These are phyloP conservation scores for Annulohypoxylon moriforme DNA, from an alignment of 495 filamentous ascomycete species.

Conservation along the genomic window DNA sequence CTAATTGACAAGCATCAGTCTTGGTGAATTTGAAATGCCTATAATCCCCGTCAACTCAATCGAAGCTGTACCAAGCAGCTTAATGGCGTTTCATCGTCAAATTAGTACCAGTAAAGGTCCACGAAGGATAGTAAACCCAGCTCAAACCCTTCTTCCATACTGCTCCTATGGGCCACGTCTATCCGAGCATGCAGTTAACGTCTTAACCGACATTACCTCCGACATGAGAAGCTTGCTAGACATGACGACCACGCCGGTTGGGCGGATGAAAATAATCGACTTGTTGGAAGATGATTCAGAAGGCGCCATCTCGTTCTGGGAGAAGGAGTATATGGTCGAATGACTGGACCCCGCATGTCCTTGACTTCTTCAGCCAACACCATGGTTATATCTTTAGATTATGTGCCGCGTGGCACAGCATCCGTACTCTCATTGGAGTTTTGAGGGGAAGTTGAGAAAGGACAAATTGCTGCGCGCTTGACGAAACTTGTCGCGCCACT, in stretches of 20 bases:
- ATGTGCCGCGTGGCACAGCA: neutral
- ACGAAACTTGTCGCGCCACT: conserved; percentile 30
- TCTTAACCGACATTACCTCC: conserved; percentile 62
- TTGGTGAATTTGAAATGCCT: conserved; percentile 46
- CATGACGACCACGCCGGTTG: conserved; percentile 49
- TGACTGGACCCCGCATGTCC: conserved; percentile 15
- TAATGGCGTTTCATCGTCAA: conserved; percentile 48
- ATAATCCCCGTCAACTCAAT: conserved; percentile 51
- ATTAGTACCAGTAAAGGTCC: conserved; percentile 19
- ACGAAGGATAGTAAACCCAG: conserved; percentile 33
- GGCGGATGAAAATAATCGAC: conserved; percentile 50
- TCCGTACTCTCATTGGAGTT: neutral
- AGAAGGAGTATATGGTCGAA: conserved; percentile 53
- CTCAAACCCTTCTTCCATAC: conserved; percentile 57
- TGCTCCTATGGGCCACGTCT: conserved; percentile 54
- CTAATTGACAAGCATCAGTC: conserved; percentile 35
- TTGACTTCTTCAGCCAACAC: conserved; percentile 3
- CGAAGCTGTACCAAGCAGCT: conserved; percentile 38
- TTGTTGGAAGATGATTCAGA: conserved; percentile 51
- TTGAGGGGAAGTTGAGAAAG: neutral
- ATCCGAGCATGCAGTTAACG: conserved; percentile 56
- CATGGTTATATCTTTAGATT: conserved; percentile 17
- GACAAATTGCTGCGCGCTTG: conserved; percentile 26
- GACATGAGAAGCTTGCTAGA: conserved; percentile 61
- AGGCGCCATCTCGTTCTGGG: conserved; percentile 60